Conservation (phyloP, 2,329 filamentous ascomycete genomes). For the Clarireedia homoeocarpa region DNA sequence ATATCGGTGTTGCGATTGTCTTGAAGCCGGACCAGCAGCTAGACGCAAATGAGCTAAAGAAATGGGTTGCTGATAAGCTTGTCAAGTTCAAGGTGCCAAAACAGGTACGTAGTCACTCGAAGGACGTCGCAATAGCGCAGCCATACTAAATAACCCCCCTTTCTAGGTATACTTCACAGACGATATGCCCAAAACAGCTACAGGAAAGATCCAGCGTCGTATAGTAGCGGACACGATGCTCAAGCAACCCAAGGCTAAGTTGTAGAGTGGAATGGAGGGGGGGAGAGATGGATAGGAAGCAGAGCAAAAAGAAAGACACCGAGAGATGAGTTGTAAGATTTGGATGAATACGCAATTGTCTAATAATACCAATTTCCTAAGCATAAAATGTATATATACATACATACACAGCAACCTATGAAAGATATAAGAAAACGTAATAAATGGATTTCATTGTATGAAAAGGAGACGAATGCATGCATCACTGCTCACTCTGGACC, state of each 20-base stretch:
- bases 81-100: conserved; percentile 83
- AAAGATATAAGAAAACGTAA: no score
- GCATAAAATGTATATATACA: no score
- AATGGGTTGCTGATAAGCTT: conserved; percentile 61
- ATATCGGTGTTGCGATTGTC: conserved; percentile 70
- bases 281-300: no score
- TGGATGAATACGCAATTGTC: no score
- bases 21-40: conserved; percentile 56
- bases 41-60: conserved; percentile 52
- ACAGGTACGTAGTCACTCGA: conserved; percentile 50
- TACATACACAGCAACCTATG: no score
- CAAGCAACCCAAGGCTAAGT: conserved; percentile 55
- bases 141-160: conserved; percentile 11
- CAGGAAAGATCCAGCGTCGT: conserved; percentile 77
- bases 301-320: no score
- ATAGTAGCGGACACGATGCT: conserved; percentile 83
- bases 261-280: conserved; percentile 29
- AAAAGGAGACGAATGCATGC: no score
- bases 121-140: neutral
- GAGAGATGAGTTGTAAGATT: no score
- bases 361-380: no score
- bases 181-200: conserved; percentile 86
- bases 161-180: conserved; percentile 69
- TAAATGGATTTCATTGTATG: no score
- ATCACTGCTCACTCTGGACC: no score